Percentiles rank a stretch among this genome's conserved stretches.
Evolutionary conservation across 805 yeast genomes (phyloP).

Genomic region (Naumovozyma dairenensis): DNA sequence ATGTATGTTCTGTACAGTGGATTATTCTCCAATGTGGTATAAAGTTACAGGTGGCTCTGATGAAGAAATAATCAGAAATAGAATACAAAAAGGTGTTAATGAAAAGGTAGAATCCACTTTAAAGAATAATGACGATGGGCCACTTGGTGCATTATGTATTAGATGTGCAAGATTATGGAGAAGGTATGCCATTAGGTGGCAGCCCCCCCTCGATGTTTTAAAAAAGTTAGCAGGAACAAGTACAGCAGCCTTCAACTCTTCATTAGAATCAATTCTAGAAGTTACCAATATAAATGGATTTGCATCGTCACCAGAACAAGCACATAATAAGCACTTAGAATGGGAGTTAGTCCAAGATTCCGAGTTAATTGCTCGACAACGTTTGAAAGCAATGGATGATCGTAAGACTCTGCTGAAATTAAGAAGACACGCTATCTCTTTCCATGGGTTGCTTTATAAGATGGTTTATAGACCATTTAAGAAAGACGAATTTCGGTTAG

Average conservation of each 20-base stretch:
- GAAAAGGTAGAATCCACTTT: constrained; percentile 13
- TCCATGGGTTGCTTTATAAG: constrained; percentile 17
- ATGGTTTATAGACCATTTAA: constrained; percentile 12
- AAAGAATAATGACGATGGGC: constrained; percentile 12
- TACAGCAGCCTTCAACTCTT: constrained; percentile 7
- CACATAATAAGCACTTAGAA: constrained; percentile 44
- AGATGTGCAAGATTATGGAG: constrained; percentile 91
- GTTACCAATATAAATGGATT: constrained; percentile 11
- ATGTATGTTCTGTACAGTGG: constrained; percentile 63
- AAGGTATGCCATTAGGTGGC: constrained; percentile 82
- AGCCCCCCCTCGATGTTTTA: constrained; percentile 58
- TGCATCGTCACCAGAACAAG: constrained; percentile 11
- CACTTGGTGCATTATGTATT: constrained; percentile 57
- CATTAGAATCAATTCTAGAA: constrained; percentile 13
- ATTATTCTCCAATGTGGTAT: constrained; percentile 30
- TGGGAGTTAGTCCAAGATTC: constrained; percentile 58
- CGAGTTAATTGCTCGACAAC: constrained; percentile 40
- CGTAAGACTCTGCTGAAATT: constrained; percentile 13
- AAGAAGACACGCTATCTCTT: constrained; percentile 13
- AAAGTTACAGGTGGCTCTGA: constrained; percentile 28
- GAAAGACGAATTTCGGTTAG: constrained; percentile 4
- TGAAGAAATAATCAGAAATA: constrained; percentile 15
- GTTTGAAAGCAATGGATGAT: constrained; percentile 27
- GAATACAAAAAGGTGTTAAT: constrained; percentile 17
- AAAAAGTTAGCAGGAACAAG: constrained; percentile 32